Percentiles rank a stretch among this genome's conserved stretches.
Conservation (phyloP, 306 rosid species). For the Comarum palustre region DNA sequence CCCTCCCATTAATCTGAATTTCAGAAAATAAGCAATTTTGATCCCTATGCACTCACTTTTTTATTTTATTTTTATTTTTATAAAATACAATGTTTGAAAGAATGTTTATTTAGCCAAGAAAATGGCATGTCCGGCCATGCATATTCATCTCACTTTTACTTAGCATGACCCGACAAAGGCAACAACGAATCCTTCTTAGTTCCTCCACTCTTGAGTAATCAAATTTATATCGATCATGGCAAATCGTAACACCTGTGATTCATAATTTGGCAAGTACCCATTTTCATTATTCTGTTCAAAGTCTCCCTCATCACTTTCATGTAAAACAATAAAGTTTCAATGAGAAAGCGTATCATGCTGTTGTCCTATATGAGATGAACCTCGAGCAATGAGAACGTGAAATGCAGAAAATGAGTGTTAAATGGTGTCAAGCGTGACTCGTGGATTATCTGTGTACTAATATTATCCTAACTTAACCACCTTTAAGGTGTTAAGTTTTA, state of each 20-base stretch:
- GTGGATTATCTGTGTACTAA: too few species aligned
- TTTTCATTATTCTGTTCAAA: neutral
- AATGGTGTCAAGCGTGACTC: too few species aligned
- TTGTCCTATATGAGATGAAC: neutral
- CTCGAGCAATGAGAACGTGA: neutral
- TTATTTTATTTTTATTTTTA: neutral
- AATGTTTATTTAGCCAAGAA: neutral
- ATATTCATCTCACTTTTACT: neutral
- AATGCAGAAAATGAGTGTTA: slow-evolving; percentile 5
- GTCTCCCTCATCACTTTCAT: neutral
- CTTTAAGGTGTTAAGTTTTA: too few species aligned
- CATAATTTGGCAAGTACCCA: neutral
- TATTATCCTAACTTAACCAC: too few species aligned
- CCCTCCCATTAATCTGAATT: neutral
- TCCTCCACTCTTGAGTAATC: neutral
- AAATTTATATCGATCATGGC: neutral
- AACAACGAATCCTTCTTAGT: neutral
- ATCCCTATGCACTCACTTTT: neutral
- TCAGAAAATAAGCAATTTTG: neutral
- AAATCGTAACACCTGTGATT: neutral
- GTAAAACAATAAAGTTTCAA: neutral
- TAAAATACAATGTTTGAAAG: neutral
- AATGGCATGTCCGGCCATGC: neutral
- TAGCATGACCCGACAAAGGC: neutral
- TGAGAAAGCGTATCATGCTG: slow-evolving; percentile 18